These are phyloP conservation scores for Aspergillus unguis DNA, from an alignment of 2,329 filamentous ascomycete genomes.

Conservation along the genomic window DNA sequence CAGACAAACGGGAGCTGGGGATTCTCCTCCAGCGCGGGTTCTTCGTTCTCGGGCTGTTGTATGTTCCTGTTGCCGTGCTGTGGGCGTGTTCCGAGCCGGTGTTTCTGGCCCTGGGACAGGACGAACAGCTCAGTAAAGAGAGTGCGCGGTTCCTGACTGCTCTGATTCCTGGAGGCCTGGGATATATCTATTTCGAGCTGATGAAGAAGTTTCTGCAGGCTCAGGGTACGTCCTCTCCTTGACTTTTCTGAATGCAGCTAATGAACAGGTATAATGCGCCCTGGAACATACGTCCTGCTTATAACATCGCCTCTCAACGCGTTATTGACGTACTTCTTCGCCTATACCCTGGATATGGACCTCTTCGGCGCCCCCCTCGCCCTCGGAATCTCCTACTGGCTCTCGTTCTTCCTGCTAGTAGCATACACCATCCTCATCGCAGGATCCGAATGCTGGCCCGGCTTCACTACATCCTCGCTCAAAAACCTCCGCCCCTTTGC, in stretches of 20 bases:
- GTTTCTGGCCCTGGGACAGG: conserved; percentile 72
- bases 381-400: conserved; percentile 82
- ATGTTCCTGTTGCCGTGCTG: conserved; percentile 66
- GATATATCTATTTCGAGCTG: conserved; percentile 83
- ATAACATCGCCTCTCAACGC: conserved; percentile 61
- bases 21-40: conserved; percentile 74
- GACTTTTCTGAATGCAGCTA: neutral
- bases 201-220: conserved; percentile 63
- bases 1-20: conserved; percentile 74
- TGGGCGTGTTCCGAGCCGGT: conserved; percentile 74
- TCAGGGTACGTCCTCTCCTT: conserved; percentile 43
- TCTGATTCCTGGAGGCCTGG: conserved; percentile 75
- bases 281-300: conserved; percentile 61
- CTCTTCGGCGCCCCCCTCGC: conserved; percentile 77
- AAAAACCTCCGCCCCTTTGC: conserved; percentile 68
- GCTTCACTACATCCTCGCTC: conserved; percentile 63
- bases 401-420: conserved; percentile 72
- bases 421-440: conserved; percentile 68
- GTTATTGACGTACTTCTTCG: conserved; percentile 63
- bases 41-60: conserved; percentile 68
- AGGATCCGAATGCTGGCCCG: conserved; percentile 77
- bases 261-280: conserved; percentile 56
- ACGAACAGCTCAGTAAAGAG: conserved; percentile 70
- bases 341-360: conserved; percentile 67
- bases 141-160: conserved; percentile 69